phyloP scores from a whole-genome alignment of 139 green algal genomes.

The Chlamydomonas sp. region DNA sequence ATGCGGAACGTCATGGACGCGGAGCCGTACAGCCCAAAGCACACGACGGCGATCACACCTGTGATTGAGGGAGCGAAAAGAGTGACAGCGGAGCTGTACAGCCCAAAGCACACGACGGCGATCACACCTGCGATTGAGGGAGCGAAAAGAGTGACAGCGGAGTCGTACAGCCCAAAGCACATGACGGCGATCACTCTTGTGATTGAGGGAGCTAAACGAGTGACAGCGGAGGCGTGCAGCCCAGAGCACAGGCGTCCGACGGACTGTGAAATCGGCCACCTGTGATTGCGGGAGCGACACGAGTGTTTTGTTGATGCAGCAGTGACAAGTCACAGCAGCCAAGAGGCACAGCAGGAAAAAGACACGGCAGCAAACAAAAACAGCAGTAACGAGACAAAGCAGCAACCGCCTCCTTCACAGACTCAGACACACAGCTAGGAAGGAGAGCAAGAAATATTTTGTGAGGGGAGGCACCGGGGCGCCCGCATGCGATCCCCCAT shows the following conservation, averaged over 20 bases:
- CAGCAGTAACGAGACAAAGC: too few species aligned
- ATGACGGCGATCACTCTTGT: constrained; percentile 78
- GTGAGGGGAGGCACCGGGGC: too few species aligned
- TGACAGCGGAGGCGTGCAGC: constrained; percentile 67
- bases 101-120: constrained; percentile 75
- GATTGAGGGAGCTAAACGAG: constrained; percentile 48
- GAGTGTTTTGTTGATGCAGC: too few species aligned
- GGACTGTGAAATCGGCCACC: too few species aligned
- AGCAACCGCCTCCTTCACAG: too few species aligned
- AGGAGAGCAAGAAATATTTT: too few species aligned
- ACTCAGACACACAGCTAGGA: too few species aligned
- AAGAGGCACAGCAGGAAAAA: too few species aligned
- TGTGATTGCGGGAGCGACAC: too few species aligned
- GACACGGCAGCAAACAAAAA: too few species aligned
- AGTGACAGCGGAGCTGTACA: constrained; percentile 68
- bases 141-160: constrained; percentile 57
- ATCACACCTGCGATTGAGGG: constrained; percentile 65
- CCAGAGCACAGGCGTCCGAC: constrained; percentile 82
- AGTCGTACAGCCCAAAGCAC: constrained; percentile 75
- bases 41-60: constrained; percentile 79
- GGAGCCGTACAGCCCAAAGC: constrained; percentile 78
- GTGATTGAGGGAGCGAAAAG: constrained; percentile 49
- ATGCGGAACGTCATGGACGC: constrained; percentile 61
- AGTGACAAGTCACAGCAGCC: too few species aligned
- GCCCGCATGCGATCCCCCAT: too few species aligned